Percentiles rank a stretch among this genome's conserved stretches.
Conservation (phyloP, 1,139 yeast genomes). For the Scheffersomyces quercinus region DNA sequence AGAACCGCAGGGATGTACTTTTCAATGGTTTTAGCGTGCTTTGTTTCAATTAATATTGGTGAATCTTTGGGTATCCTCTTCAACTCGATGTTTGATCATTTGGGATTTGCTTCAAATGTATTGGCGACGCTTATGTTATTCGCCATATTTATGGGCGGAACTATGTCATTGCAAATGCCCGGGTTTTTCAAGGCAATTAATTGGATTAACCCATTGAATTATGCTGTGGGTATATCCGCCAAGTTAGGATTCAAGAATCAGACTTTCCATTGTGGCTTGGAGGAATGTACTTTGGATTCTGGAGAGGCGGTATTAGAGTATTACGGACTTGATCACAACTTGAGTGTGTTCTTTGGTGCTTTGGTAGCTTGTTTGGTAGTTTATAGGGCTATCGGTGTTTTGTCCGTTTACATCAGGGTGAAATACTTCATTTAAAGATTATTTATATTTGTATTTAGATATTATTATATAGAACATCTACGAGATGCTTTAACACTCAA, state of each 20-base stretch:
- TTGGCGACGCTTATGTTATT: constrained; percentile 63
- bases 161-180: constrained; percentile 77
- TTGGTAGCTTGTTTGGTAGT: constrained; percentile 35
- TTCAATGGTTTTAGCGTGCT: constrained; percentile 56
- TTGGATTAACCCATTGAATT: constrained; percentile 73
- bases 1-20: constrained; percentile 68
- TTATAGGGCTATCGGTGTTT: constrained; percentile 34
- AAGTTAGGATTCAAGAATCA: constrained; percentile 27
- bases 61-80: constrained; percentile 81
- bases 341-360: constrained; percentile 29
- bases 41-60: constrained; percentile 68
- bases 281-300: constrained; percentile 41
- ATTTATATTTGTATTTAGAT: constrained; percentile 4
- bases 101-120: constrained; percentile 77
- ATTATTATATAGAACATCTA: background rate
- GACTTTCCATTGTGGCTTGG: constrained; percentile 15
- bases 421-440: constrained; percentile 13
- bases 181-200: constrained; percentile 66
- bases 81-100: constrained; percentile 70
- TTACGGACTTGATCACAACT: constrained; percentile 33
- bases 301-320: constrained; percentile 52
- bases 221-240: constrained; percentile 58
- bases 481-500: constrained; percentile 23
- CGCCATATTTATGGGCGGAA: constrained; percentile 85
- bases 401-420: constrained; percentile 29